Evolutionary conservation across 73 alveolate genomes (phyloP).

Genomic region (Stentor coeruleus): DNA sequence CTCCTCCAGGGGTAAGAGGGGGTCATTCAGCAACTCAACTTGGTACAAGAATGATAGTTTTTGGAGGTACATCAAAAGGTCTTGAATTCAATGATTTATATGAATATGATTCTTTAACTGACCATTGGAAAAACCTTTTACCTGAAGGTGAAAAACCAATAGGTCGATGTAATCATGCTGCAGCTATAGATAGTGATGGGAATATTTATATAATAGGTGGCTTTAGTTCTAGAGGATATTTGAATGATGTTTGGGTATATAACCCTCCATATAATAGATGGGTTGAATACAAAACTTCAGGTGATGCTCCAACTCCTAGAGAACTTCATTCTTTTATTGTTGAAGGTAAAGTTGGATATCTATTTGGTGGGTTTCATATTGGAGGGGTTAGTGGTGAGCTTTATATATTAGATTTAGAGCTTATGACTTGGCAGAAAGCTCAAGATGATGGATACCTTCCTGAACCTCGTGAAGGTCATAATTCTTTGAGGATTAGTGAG

Average conservation of each 20-base stretch:
- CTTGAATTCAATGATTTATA: constrained; percentile 4
- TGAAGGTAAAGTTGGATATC: background rate
- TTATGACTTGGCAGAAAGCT: background rate
- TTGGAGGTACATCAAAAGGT: constrained; percentile 1
- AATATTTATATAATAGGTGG: background rate
- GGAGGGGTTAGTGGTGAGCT: constrained; percentile 21
- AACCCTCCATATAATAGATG: background rate
- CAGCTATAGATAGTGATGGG: constrained; percentile 14
- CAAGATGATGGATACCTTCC: constrained; percentile 24
- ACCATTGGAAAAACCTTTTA: constrained; percentile 14
- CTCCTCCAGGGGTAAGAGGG: constrained; percentile 5
- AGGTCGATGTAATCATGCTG: background rate
- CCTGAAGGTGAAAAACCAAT: constrained; percentile 17
- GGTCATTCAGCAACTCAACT: background rate
- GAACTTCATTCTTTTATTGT: constrained; percentile 8
- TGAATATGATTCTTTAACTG: constrained; percentile 1
- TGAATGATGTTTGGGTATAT: constrained; percentile 19
- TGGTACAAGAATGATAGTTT: constrained; percentile 10
- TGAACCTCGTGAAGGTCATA: constrained; percentile 21
- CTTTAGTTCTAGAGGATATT: constrained; percentile 4
- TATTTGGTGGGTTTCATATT: constrained; percentile 7
- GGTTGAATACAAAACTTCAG: background rate
- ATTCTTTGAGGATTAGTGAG: background rate
- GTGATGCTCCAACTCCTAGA: constrained; percentile 23
- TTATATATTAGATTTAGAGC: background rate